Evolutionary conservation across 257 asterid species (phyloP).

Genomic region (Primulina tabacum): DNA sequence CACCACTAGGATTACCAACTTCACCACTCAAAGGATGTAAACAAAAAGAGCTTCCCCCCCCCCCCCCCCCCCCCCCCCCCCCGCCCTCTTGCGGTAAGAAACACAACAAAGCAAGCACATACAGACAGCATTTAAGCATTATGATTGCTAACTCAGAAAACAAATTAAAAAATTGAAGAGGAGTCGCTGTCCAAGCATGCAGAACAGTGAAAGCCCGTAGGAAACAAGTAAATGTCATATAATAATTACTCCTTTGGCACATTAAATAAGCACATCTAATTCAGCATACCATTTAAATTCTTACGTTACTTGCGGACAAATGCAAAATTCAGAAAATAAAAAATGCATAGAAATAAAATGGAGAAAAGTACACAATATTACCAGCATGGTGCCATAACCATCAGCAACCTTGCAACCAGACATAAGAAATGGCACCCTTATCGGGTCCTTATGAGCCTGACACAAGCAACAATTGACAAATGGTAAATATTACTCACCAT

Average conservation of each 20-base stretch:
- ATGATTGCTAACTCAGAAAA: too few relatives aligned
- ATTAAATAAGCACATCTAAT: not conserved
- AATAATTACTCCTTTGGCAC: not conserved
- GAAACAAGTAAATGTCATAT: too few relatives aligned
- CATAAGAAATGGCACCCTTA: slow-evolving; percentile 79
- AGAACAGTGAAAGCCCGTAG: too few relatives aligned
- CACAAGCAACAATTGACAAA: slow-evolving; percentile 3
- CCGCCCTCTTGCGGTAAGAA: too few relatives aligned
- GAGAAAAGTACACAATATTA: slow-evolving; percentile 29
- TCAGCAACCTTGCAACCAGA: slow-evolving; percentile 98
- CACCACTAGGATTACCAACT: too few relatives aligned
- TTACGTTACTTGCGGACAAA: not conserved
- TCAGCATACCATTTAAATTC: not conserved
- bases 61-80: too few relatives aligned
- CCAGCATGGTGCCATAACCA: slow-evolving; percentile 97
- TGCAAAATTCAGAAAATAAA: not conserved
- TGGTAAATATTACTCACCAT: not conserved
- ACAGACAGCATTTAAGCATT: too few relatives aligned
- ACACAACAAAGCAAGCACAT: too few relatives aligned
- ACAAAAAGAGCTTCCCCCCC: too few relatives aligned
- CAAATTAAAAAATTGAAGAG: too few relatives aligned
- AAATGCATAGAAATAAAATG: not conserved
- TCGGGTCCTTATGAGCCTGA: slow-evolving; percentile 82
- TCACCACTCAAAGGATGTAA: too few relatives aligned
- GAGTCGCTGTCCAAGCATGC: too few relatives aligned